A percentile compares a stretch with the other conserved stretches of the same genome.
Evolutionary conservation across 108 stramenopile species (phyloP).

Genomic region (Fragilaria crotonensis): DNA sequence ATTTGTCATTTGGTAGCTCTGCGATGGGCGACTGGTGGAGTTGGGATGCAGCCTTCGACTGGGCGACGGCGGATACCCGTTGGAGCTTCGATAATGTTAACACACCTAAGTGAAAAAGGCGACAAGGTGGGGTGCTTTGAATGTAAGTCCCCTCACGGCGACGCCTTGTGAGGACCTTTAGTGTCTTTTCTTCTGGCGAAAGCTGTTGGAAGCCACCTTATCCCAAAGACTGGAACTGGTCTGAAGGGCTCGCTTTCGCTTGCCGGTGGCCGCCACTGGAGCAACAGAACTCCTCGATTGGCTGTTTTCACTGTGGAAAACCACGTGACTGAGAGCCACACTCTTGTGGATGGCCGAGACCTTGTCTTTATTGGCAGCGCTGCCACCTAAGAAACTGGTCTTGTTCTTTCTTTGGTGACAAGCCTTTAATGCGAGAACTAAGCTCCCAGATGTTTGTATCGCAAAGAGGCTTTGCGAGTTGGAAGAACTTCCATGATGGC

Average conservation of each 20-base stretch:
- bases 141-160: too few species aligned
- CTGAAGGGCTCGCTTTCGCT: slow-evolving; percentile 3
- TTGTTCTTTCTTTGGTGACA: slow-evolving; percentile 41
- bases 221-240: slow-evolving; percentile 41
- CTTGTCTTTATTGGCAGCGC: slow-evolving; percentile 15
- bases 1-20: too few species aligned
- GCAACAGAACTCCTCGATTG: slow-evolving; percentile 18
- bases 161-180: too few species aligned
- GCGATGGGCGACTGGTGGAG: too few species aligned
- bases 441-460: slow-evolving; percentile 28
- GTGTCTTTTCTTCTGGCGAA: slow-evolving; percentile 11
- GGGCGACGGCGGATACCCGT: too few species aligned
- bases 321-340: slow-evolving; percentile 62
- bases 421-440: slow-evolving; percentile 53
- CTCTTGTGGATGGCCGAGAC: slow-evolving; percentile 41
- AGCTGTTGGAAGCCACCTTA: slow-evolving; percentile 38
- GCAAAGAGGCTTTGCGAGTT: too few species aligned
- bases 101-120: too few species aligned
- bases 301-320: slow-evolving; percentile 37
- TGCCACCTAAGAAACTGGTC: slow-evolving; percentile 54
- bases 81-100: too few species aligned
- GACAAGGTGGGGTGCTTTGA: too few species aligned
- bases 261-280: slow-evolving; percentile 15
- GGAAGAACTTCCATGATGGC: too few species aligned
- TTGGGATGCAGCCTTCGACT: too few species aligned